phyloP scores from a whole-genome alignment of 306 rosid species.

The Dalbergia cultrata region DNA sequence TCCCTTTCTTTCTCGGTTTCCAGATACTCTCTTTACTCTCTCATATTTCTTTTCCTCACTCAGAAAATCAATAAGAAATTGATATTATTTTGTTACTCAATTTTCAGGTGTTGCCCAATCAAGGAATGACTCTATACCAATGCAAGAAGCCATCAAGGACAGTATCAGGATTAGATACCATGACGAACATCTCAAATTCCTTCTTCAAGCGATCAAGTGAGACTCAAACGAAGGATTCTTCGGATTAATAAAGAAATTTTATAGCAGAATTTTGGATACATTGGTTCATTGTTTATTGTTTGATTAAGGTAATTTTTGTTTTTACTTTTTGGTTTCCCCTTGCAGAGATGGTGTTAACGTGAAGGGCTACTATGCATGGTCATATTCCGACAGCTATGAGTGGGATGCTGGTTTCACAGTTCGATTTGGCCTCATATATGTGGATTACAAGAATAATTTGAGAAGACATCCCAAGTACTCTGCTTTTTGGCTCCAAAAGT shows the following conservation, averaged over 20 bases:
- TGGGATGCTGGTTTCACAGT: slow-evolving; percentile 68
- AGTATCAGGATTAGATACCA: slow-evolving; percentile 57
- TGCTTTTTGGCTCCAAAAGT: slow-evolving; percentile 64
- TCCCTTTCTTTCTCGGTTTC: too few species aligned
- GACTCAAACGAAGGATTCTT: background rate
- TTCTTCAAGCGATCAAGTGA: slow-evolving; percentile 66
- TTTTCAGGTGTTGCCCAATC: slow-evolving; percentile 55
- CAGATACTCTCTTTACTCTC: too few species aligned
- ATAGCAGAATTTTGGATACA: background rate
- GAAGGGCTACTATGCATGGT: slow-evolving; percentile 63
- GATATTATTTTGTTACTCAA: background rate
- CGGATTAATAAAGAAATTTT: background rate
- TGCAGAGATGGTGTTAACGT: slow-evolving; percentile 58
- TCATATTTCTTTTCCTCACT: too few species aligned
- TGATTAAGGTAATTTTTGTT: background rate
- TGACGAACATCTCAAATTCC: slow-evolving; percentile 55
- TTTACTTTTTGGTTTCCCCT: background rate
- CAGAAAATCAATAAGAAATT: background rate
- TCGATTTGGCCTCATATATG: slow-evolving; percentile 59
- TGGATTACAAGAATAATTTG: slow-evolving; percentile 54
- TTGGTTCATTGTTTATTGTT: background rate
- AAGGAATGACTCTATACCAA: slow-evolving; percentile 56
- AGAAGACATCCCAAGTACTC: slow-evolving; percentile 61
- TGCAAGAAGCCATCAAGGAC: slow-evolving; percentile 56
- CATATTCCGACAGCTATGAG: slow-evolving; percentile 61